Base-by-base conservation (phyloP, 495 filamentous ascomycete genomes). In the Diplogelasinospora grovesii region DNA sequence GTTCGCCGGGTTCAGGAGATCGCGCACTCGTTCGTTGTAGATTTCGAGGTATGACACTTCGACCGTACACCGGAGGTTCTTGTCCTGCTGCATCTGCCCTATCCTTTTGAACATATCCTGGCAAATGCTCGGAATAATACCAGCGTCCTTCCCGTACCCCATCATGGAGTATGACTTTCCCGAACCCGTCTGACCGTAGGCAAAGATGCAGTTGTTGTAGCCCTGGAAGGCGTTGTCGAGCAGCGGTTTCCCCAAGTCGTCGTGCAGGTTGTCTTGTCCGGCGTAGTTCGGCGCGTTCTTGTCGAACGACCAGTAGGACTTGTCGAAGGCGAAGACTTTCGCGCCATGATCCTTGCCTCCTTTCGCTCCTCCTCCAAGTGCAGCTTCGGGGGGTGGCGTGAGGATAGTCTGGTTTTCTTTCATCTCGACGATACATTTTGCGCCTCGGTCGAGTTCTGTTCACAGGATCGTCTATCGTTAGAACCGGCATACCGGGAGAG, bases 151-250 rank as follows among this genome's bases (percentile, higher is more conserved):
- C 39, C 93, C 92, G 66, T 97, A 97, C 15, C 92, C 92, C 93
- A 97, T 97, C 93, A 99, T 99, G 36, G 89, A 95, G 57, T 99
- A 97, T 18, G 87, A 94, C 64, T 99, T 99, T 56, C 93, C 93
- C 13, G 90, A 96, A 46, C 93, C 93, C 8, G 93, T 99, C 66
- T 99, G 93, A 27, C 93, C 93, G 58, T 99, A 99, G 3, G 93
- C 93, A 66, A 99, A 99, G 56, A 99, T 99, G 73, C 93, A 99
- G 63, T 97, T 97, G 70, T 99, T 99, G 68, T 96, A 99, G 20
- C 93, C 93, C 53, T 89, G 82, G 53, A 99, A 97, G 21, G 93
- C 93, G 78, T 97, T 97, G 68, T 99, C 90, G 52, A 99, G 77
- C 39, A 99, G 73, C 37, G 92, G 92, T 52, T 75, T 75, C 40